Evolutionary conservation across 805 yeast species (phyloP).

Genomic region (Teunomyces panamensis): DNA sequence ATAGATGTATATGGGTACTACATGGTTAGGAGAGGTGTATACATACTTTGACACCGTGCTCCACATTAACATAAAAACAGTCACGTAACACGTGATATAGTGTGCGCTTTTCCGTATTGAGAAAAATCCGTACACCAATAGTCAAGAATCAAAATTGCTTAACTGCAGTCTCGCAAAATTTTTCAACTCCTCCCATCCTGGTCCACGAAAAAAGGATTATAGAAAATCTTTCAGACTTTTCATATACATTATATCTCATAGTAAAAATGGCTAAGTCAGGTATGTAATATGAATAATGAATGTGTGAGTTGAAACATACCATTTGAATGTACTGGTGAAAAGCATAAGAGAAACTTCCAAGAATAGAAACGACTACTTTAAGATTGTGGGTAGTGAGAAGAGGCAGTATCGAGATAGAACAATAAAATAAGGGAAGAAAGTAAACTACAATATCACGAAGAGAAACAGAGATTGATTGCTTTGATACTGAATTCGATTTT

Average conservation of each 20-base stretch:
- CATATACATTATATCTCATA: slow-evolving; percentile 6
- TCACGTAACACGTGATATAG: neutral
- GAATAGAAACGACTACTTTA: neutral
- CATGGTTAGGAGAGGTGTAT: neutral
- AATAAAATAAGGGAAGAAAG: too few species aligned
- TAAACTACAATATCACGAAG: too few species aligned
- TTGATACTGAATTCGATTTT: too few species aligned
- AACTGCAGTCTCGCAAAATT: slow-evolving; percentile 8
- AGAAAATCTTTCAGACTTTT: slow-evolving; percentile 7
- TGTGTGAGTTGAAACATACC: neutral
- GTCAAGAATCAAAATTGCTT: neutral
- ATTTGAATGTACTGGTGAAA: neutral
- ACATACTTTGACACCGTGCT: too few species aligned
- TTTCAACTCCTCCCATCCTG: slow-evolving; percentile 5
- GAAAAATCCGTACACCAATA: slow-evolving; percentile 2
- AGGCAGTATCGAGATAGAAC: too few species aligned
- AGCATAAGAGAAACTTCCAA: neutral
- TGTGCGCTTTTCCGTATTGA: neutral
- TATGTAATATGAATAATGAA: slow-evolving; percentile 37
- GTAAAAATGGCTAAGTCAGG: slow-evolving; percentile 62
- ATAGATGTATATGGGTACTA: neutral
- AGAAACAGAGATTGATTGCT: too few species aligned
- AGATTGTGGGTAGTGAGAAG: too few species aligned
- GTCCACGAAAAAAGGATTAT: slow-evolving; percentile 4
- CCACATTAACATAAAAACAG: neutral